phyloP scores from a whole-genome alignment of 345 rosid genomes.

The Syzygium jambos region DNA sequence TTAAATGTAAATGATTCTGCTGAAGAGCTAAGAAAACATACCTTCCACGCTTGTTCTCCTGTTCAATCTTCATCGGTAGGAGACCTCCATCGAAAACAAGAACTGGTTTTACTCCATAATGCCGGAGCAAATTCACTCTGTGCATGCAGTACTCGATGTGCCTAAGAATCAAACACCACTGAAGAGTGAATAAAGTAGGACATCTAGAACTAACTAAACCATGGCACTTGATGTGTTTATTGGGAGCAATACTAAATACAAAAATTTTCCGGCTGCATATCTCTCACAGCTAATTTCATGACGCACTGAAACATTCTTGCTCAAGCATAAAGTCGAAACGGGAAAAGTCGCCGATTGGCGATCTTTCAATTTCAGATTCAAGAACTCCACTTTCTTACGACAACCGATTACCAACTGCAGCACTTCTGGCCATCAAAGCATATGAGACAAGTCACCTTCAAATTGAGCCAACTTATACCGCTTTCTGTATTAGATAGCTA shows the following conservation, averaged over 20 bases:
- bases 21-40: conserved; percentile 10
- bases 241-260: neutral
- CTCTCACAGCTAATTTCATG: neutral
- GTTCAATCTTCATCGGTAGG: conserved; percentile 90
- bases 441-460: neutral
- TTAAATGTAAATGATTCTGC: neutral
- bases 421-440: neutral
- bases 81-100: conserved; percentile 93
- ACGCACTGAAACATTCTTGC: neutral
- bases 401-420: neutral
- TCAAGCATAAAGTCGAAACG: neutral
- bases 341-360: neutral
- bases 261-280: neutral
- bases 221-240: neutral
- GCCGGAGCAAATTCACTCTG: conserved; percentile 78
- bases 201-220: too few species aligned
- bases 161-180: conserved; percentile 19
- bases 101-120: conserved; percentile 77
- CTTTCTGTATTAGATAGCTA: neutral
- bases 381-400: neutral
- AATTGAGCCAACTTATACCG: neutral
- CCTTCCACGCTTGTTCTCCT: conserved; percentile 97
- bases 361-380: neutral
- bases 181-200: neutral
- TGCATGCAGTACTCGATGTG: conserved; percentile 93